Evolutionary conservation across 2,329 filamentous ascomycete genomes (phyloP).

Genomic region (Penicillium sp.): DNA sequence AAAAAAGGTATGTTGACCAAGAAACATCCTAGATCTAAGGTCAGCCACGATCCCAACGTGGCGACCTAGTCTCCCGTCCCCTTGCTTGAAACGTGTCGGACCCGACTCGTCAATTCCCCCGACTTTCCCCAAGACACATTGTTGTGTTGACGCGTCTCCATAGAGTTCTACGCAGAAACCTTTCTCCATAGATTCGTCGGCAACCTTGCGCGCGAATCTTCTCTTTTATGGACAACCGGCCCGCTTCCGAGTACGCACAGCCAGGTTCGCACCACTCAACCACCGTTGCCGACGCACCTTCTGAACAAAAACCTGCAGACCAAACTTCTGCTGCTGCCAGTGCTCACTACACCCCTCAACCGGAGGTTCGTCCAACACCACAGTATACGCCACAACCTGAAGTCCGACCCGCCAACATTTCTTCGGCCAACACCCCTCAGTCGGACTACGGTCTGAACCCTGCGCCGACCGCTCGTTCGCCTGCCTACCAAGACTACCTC

Average conservation of each 20-base stretch:
- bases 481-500: conserved; percentile 82
- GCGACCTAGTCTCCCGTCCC: conserved; percentile 16
- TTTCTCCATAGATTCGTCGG: conserved; percentile 8
- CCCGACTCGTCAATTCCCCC: conserved; percentile 24
- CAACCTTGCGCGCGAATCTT: conserved; percentile 24
- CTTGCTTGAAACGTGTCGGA: conserved; percentile 22
- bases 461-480: conserved; percentile 66
- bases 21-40: conserved; percentile 6
- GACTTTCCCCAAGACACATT: conserved; percentile 27
- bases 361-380: conserved; percentile 40
- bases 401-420: conserved; percentile 66
- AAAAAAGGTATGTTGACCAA: conserved; percentile 3
- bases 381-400: conserved; percentile 83
- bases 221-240: conserved; percentile 56
- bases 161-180: conserved; percentile 25
- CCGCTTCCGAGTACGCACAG: conserved; percentile 74
- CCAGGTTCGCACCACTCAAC: conserved; percentile 70
- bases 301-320: conserved; percentile 86
- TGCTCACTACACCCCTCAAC: conserved; percentile 41
- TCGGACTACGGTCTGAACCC: conserved; percentile 84
- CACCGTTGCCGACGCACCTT: conserved; percentile 58
- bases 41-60: conserved; percentile 21
- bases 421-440: conserved; percentile 75
- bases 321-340: conserved; percentile 74
- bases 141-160: conserved; percentile 31